Conservation (phyloP, 768 basidiomycete species). For the Naematelia aurantialba region DNA sequence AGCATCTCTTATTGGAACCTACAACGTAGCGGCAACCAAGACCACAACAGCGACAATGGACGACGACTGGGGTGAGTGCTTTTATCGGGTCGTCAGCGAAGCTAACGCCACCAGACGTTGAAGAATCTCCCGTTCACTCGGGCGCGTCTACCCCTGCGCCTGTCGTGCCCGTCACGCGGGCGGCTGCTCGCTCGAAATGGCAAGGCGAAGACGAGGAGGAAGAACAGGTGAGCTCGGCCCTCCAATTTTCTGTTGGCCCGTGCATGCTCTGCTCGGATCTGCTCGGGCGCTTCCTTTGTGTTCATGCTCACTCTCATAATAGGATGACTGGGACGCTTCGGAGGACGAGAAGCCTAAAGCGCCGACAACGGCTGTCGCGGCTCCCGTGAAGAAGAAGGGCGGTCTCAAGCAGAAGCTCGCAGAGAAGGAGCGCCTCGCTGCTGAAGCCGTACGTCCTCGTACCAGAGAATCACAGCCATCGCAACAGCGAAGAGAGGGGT, state of each 20-base stretch:
- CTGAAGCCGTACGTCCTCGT: slow-evolving; percentile 52
- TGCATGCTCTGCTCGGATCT: too few species aligned
- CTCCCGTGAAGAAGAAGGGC: slow-evolving; percentile 85
- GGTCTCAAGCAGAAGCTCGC: slow-evolving; percentile 86
- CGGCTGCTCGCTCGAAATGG: slow-evolving; percentile 63
- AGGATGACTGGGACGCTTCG: slow-evolving; percentile 96
- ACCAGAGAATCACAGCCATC: too few species aligned
- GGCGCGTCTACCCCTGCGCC: slow-evolving; percentile 43
- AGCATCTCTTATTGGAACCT: too few species aligned
- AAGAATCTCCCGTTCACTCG: slow-evolving; percentile 37
- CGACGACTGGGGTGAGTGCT: slow-evolving; percentile 42
- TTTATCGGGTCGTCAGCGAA: not conserved
- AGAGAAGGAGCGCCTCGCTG: slow-evolving; percentile 79
- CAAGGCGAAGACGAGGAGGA: slow-evolving; percentile 86
- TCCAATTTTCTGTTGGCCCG: too few species aligned
- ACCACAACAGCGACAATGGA: slow-evolving; percentile 26
- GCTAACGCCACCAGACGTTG: slow-evolving; percentile 27
- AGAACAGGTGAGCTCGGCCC: slow-evolving; percentile 61
- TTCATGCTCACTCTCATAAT: too few species aligned
- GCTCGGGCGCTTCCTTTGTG: too few species aligned
- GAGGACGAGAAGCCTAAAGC: slow-evolving; percentile 60
- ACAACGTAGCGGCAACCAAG: not conserved
- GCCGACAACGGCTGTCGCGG: slow-evolving; percentile 53
- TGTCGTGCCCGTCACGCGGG: slow-evolving; percentile 16
- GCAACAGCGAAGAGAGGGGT: too few species aligned